Conservation (phyloP, 2,329 filamentous ascomycete species). For the Thelonectria discophora region DNA sequence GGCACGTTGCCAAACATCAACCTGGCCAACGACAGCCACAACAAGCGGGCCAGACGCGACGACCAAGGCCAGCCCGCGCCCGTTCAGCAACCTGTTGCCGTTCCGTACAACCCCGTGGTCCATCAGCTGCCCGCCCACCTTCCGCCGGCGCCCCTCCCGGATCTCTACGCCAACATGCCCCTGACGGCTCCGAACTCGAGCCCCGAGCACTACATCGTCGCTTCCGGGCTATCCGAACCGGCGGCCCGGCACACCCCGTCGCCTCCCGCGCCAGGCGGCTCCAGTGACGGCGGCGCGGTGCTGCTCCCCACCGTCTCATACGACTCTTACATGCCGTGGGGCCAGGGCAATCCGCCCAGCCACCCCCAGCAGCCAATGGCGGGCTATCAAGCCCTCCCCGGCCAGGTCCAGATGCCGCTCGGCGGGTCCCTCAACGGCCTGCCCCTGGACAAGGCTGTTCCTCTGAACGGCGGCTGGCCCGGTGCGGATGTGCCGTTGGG, state of each 20-base stretch:
- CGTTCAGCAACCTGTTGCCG: background rate
- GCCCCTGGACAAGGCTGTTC: too few relatives aligned
- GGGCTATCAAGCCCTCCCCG: background rate
- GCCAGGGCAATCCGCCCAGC: background rate
- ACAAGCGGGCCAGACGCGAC: conserved; percentile 8
- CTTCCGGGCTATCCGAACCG: background rate
- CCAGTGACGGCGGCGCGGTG: background rate
- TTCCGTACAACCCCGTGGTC: too few relatives aligned
- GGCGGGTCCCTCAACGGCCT: too few relatives aligned
- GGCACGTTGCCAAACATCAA: background rate
- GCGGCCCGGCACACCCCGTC: background rate
- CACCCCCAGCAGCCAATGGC: background rate
- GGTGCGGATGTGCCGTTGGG: too few relatives aligned
- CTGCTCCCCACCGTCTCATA: background rate
- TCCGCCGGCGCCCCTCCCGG: background rate
- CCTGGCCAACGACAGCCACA: background rate
- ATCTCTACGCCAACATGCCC: background rate
- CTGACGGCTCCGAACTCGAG: background rate
- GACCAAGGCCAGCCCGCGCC: background rate
- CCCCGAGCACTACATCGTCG: background rate
- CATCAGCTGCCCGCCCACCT: background rate
- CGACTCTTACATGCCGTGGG: background rate
- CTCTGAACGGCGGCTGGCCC: too few relatives aligned
- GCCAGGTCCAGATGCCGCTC: too few relatives aligned
- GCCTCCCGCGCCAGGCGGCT: background rate